A percentile compares a stretch with the other conserved stretches of the same genome.
These are phyloP conservation scores for Metarhizium brunneum DNA, from an alignment of 2,329 filamentous ascomycete genomes.

Conservation along the genomic window DNA sequence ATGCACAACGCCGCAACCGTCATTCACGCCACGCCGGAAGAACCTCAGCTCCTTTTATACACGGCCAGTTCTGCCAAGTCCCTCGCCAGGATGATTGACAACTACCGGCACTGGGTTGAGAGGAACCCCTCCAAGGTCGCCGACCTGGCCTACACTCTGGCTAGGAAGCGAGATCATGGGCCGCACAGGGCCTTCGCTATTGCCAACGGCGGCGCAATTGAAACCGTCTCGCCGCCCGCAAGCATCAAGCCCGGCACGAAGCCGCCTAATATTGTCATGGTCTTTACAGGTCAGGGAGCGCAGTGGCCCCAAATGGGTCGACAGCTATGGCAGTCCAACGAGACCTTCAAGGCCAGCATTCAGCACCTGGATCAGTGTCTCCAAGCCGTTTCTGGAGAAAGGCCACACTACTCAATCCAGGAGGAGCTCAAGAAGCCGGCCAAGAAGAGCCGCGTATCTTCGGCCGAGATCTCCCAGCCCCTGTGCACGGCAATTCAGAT, in stretches of 20 bases:
- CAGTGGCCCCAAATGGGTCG: constrained; percentile 32
- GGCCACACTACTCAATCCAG: not conserved
- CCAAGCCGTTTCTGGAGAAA: not conserved
- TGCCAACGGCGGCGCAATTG: not conserved
- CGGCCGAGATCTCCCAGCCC: constrained; percentile 37
- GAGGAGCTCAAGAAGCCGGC: constrained; percentile 13
- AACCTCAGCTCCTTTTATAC: not conserved
- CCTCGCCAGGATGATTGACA: not conserved
- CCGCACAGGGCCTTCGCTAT: constrained; percentile 9
- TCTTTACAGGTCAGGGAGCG: constrained; percentile 34
- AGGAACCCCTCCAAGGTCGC: not conserved
- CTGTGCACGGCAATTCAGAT: constrained; percentile 46
- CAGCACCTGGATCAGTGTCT: constrained; percentile 2
- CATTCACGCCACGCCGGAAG: not conserved
- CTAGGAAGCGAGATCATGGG: constrained; percentile 5
- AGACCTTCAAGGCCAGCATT: constrained; percentile 12
- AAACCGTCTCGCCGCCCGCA: constrained; percentile 10
- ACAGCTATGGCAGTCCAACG: constrained; percentile 11
- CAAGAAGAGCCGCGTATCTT: constrained; percentile 17
- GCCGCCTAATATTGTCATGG: constrained; percentile 19
- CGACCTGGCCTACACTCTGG: constrained; percentile 9
- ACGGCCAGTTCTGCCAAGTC: not conserved
- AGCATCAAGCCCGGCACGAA: constrained; percentile 12
- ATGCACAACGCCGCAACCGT: not conserved
- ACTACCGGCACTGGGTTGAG: not conserved